Base-by-base conservation (phyloP, 441 rosid species). In the Pelargonium citronellum region DNA sequence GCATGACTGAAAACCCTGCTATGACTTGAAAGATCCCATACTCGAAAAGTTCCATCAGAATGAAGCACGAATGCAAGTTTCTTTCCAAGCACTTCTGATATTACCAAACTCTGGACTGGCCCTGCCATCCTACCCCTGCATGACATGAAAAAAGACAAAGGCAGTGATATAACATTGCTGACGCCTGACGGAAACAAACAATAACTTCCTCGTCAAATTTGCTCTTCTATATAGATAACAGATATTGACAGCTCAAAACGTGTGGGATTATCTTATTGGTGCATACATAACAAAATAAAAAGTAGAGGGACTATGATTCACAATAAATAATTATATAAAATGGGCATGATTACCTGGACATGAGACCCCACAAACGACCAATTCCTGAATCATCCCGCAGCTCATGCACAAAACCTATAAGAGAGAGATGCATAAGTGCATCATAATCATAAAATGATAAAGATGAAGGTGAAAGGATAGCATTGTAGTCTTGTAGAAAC, bases 311-410 rank as follows among this genome's bases (percentile, higher is more conserved):
- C 41, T 11, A 12, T 62, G 66, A 17, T 41, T 17, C 12, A 58
- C 9, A 22, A 11, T 2, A 69, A 66, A 44, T 39, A 43, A 69
- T 17, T 55, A 24, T 22, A 49, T 43, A 4, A 70, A 58, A 71
- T 13, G 69, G 12, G 27, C 69, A 24, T 8, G 20, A 67, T 49
- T 80, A 86, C 98, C 98, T 92, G 73, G 96, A 89, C 78, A 91
- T 78, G 34, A 92, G 85, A 9, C 98, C 91, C 99, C 95, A 92
- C 30, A 92, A 71, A 69, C 95, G 87, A 71, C 91, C 74, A 67
- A 94, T 79, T 68, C 96, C 97, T 1, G 85, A 67, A 82, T 92
- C 96, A 79, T 92, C 94, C 57, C 88, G 89, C 63, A 95, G 82
- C 84, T 89, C 96, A 20, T 79, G 80, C 64, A 73, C 78, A 78